Conservation (phyloP, 1,284 basidiomycete genomes). For the Afroboletus lepidellus region DNA sequence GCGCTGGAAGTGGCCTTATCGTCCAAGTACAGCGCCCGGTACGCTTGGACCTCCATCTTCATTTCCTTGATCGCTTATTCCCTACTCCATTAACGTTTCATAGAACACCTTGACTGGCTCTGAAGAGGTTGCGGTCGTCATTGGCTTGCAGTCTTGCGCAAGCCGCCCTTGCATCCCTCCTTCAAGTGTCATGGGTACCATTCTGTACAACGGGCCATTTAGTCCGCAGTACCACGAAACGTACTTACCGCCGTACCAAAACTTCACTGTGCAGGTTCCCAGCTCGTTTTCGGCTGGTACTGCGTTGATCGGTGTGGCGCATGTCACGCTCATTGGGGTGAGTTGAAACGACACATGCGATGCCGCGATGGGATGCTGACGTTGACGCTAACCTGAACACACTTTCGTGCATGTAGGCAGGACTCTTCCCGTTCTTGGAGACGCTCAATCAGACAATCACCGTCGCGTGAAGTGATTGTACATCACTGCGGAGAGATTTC, state of each 20-base stretch:
- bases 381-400: not conserved
- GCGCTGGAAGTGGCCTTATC: slow-evolving; percentile 14
- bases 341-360: slow-evolving; percentile 8
- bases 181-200: slow-evolving; percentile 16
- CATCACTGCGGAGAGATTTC: not conserved
- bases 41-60: slow-evolving; percentile 5
- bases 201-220: slow-evolving; percentile 31
- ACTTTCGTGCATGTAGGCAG: slow-evolving; percentile 18
- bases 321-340: slow-evolving; percentile 25
- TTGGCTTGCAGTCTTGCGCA: slow-evolving; percentile 30
- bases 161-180: slow-evolving; percentile 15
- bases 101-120: slow-evolving; percentile 27
- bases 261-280: slow-evolving; percentile 27
- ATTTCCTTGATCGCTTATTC: not conserved
- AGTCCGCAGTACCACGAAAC: slow-evolving; percentile 17
- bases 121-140: slow-evolving; percentile 31
- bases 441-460: slow-evolving; percentile 29
- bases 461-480: slow-evolving; percentile 13
- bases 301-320: slow-evolving; percentile 24
- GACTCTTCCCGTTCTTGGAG: slow-evolving; percentile 20
- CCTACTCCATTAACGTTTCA: not conserved
- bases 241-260: slow-evolving; percentile 28
- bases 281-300: slow-evolving; percentile 5
- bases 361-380: not conserved
- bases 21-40: slow-evolving; percentile 30